Evolutionary conservation across 2,329 filamentous ascomycete genomes (phyloP).

Genomic region (Colletotrichum tamarilloi): DNA sequence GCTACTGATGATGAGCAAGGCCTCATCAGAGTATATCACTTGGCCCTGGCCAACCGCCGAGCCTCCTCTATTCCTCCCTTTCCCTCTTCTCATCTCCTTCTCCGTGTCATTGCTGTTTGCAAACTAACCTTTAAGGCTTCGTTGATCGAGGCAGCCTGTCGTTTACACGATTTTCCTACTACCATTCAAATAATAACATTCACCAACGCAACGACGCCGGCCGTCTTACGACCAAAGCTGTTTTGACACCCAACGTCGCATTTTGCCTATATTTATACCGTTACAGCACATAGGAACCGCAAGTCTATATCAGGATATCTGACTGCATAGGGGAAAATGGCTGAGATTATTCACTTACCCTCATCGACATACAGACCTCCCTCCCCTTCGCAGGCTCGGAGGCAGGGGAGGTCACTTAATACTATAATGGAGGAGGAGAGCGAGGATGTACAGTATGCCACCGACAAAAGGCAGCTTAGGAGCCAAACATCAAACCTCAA

Average conservation of each 20-base stretch:
- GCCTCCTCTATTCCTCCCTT: constrained; percentile 14
- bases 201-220: constrained; percentile 46
- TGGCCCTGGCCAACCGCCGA: constrained; percentile 19
- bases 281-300: constrained; percentile 14
- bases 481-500: constrained; percentile 55
- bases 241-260: constrained; percentile 22
- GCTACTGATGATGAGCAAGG: constrained; percentile 5
- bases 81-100: constrained; percentile 39
- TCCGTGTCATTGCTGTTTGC: constrained; percentile 22
- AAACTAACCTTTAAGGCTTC: constrained; percentile 46
- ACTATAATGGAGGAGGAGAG: constrained; percentile 71
- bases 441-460: constrained; percentile 46
- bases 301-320: constrained; percentile 42
- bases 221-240: constrained; percentile 43
- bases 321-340: constrained; percentile 54
- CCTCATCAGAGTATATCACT: constrained; percentile 32
- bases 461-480: constrained; percentile 40
- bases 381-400: constrained; percentile 67
- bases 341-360: constrained; percentile 55
- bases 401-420: constrained; percentile 67
- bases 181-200: constrained; percentile 15
- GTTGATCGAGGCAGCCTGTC: constrained; percentile 59
- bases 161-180: constrained; percentile 43
- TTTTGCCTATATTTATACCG: constrained; percentile 30
- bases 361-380: constrained; percentile 56